Base-by-base conservation (phyloP, 1,284 basidiomycete genomes). In the Sparassis latifolia region DNA sequence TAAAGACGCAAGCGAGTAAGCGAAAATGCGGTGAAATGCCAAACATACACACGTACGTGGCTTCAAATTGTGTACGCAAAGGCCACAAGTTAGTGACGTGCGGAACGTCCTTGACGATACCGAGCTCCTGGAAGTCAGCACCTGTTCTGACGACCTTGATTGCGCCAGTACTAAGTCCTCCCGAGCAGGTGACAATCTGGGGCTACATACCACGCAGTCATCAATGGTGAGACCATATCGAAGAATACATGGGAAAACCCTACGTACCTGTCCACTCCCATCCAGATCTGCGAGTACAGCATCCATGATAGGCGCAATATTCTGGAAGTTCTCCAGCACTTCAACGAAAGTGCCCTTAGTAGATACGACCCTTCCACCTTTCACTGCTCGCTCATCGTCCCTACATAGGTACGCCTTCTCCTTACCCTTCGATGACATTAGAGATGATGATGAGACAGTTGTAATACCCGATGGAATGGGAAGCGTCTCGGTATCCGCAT, bases 171-270 rank as follows among this genome's bases (percentile, higher is more conserved):
- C 84, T 92, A 20, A 79, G 78, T 0, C 85, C 87, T 2, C 96
- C 96, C 2, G 93, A 96, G 56, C 92, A 93, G 0, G 93, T 89
- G 2, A 98, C 81, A 44, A 97, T 79, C 63, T 94, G 84, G 10
- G 79, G 79, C 84, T 62, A 48, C n/a, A 52, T 12, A 49, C 39
- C 49, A 44, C 9, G 5, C 31, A 28, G 30, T 4, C 12, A 30
- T 32, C 20, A n/a, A 20, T 37, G 4, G 20, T 20, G 20, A 20
- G 20, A 20, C 5, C 0, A 50, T 30, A 6, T 6, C 10, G 20
- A n/a, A 35, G n/a, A 29, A 35, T 41, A 7, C 10, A 4, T 5
- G 4, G 37, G 28, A 27, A 5, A n/a, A 31, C 39, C 4, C 27
- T 3, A 64, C 79, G 59, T 59, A 90, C 89, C 68, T 90, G 83